Evolutionary conservation across 306 rosid species (phyloP).

Genomic region (Alnus glutinosa): DNA sequence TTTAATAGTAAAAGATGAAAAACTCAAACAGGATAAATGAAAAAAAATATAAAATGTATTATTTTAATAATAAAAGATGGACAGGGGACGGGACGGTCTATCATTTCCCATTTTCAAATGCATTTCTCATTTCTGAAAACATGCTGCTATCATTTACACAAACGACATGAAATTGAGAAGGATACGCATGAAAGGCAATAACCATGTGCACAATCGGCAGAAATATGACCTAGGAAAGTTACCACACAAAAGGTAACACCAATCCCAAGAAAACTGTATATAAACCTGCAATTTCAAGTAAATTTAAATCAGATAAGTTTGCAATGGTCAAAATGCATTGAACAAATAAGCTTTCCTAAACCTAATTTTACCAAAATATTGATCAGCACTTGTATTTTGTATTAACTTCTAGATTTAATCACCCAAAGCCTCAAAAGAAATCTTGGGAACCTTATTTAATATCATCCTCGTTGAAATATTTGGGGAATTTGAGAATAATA

Average conservation of each 20-base stretch:
- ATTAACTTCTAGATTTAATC: background rate
- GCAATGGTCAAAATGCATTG: background rate
- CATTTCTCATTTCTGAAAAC: no score
- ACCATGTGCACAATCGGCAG: slow-evolving; percentile 31
- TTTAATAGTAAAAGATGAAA: no score
- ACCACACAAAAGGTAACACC: slow-evolving; percentile 34
- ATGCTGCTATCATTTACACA: background rate
- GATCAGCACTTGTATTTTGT: background rate
- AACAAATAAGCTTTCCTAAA: background rate
- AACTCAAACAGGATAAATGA: no score
- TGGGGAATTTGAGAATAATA: no score
- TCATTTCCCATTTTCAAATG: no score
- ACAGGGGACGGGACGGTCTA: no score
- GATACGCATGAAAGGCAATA: slow-evolving; percentile 49
- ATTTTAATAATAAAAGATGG: no score
- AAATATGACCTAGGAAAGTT: slow-evolving; percentile 37
- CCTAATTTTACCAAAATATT: background rate
- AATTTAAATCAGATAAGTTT: background rate
- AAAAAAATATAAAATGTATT: no score
- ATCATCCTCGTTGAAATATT: no score
- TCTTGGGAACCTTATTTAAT: background rate
- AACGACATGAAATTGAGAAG: slow-evolving; percentile 12
- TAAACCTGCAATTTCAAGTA: slow-evolving; percentile 27
- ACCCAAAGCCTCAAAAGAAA: background rate
- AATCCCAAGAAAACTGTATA: slow-evolving; percentile 30